Evolutionary conservation across 345 rosid genomes (phyloP).

Genomic region (Clarkia xantiana): DNA sequence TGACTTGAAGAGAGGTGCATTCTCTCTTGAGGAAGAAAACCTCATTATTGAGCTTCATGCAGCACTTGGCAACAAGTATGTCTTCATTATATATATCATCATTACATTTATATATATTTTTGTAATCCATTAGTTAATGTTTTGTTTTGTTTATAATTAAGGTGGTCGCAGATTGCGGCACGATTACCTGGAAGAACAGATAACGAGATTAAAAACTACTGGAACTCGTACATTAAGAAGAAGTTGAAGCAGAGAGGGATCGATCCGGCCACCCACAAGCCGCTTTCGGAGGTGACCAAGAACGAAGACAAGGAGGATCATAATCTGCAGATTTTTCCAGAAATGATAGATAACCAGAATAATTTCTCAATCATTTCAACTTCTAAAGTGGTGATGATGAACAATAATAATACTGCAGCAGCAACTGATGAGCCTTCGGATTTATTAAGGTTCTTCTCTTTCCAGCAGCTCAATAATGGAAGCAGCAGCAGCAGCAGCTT

Average conservation of each 20-base stretch:
- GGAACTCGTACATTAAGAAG: slow-evolving; percentile 65
- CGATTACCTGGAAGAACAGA: slow-evolving; percentile 59
- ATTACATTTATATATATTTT: neutral
- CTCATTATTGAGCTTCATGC: slow-evolving; percentile 23
- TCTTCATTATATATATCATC: neutral
- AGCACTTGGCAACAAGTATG: slow-evolving; percentile 31
- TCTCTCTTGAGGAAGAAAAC: slow-evolving; percentile 33
- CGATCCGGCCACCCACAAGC: slow-evolving; percentile 52
- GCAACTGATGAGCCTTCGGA: slow-evolving; percentile 15
- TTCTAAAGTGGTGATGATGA: slow-evolving; percentile 8
- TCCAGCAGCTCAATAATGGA: slow-evolving; percentile 39
- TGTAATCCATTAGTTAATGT: neutral
- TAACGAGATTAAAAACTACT: slow-evolving; percentile 58
- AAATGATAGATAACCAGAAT: neutral
- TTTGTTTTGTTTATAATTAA: neutral
- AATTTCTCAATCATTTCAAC: slow-evolving; percentile 3
- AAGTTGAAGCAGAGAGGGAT: slow-evolving; percentile 56
- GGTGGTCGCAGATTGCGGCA: slow-evolving; percentile 65
- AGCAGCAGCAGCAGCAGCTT: slow-evolving; percentile 11
- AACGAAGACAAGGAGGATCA: slow-evolving; percentile 16
- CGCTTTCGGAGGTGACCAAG: slow-evolving; percentile 12
- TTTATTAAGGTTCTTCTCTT: slow-evolving; percentile 32
- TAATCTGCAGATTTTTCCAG: slow-evolving; percentile 1
- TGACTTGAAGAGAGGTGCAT: slow-evolving; percentile 61
- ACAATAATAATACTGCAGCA: neutral